Evolutionary conservation across 495 filamentous ascomycete genomes (phyloP).

Genomic region (Xylaria venustula): DNA sequence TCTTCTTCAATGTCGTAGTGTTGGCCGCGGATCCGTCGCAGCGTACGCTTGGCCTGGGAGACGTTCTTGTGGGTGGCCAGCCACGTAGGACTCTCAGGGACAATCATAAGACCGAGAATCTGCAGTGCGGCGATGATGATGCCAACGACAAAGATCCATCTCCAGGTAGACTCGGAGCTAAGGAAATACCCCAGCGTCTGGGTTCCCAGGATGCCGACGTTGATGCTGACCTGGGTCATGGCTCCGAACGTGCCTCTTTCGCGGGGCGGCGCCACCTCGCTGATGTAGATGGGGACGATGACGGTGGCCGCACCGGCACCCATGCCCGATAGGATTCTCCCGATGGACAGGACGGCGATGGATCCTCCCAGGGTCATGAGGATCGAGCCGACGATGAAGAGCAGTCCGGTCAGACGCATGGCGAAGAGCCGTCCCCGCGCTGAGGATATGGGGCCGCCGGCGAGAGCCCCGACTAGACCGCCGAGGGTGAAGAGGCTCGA

Average conservation of each 20-base stretch:
- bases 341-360: constrained; percentile 66
- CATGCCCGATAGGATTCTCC: constrained; percentile 76
- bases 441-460: constrained; percentile 70
- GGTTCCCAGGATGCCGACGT: constrained; percentile 83
- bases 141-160: constrained; percentile 75
- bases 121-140: constrained; percentile 66
- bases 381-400: constrained; percentile 74
- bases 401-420: constrained; percentile 69
- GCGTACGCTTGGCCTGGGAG: constrained; percentile 57
- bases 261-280: constrained; percentile 78
- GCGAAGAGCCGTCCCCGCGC: constrained; percentile 68
- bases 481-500: constrained; percentile 91
- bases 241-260: constrained; percentile 84
- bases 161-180: constrained; percentile 74
- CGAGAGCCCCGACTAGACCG: constrained; percentile 78
- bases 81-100: constrained; percentile 87
- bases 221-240: constrained; percentile 91
- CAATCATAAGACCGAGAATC: constrained; percentile 60
- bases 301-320: constrained; percentile 86
- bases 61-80: constrained; percentile 66
- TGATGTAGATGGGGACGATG: constrained; percentile 94
- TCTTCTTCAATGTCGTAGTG: constrained; percentile 72
- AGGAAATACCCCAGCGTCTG: constrained; percentile 86
- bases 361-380: constrained; percentile 68
- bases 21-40: constrained; percentile 73